Evolutionary conservation across 805 yeast genomes (phyloP).

Genomic region (Tetrapisispora arboricola): DNA sequence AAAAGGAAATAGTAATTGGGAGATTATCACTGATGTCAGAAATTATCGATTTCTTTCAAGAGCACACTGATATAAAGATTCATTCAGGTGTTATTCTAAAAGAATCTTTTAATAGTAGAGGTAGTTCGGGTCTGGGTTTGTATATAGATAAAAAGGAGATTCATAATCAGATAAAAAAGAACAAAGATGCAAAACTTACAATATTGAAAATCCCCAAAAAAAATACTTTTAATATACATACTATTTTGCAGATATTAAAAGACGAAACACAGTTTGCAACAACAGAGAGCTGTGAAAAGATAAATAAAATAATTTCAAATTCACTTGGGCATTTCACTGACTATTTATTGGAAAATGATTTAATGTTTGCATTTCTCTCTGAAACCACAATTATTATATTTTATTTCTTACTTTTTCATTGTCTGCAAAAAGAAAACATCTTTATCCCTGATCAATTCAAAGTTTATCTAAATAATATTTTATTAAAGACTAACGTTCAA

Average conservation of each 20-base stretch:
- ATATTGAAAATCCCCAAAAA: slow-evolving; percentile 33
- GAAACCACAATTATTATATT: slow-evolving; percentile 18
- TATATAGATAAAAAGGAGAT: slow-evolving; percentile 6
- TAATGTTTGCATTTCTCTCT: slow-evolving; percentile 8
- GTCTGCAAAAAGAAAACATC: slow-evolving; percentile 5
- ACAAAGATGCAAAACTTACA: slow-evolving; percentile 17
- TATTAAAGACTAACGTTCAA: slow-evolving; percentile 11
- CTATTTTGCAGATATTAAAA: slow-evolving; percentile 12
- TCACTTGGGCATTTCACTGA: slow-evolving; percentile 18
- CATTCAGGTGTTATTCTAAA: background rate
- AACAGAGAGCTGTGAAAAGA: slow-evolving; percentile 19
- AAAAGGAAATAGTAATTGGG: no score
- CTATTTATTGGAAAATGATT: background rate
- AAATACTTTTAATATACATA: slow-evolving; percentile 26
- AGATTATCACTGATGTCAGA: background rate
- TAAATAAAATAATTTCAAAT: slow-evolving; percentile 20
- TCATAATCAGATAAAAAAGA: background rate
- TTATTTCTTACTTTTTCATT: slow-evolving; percentile 12
- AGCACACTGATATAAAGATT: background rate
- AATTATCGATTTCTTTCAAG: background rate
- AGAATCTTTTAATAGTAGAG: slow-evolving; percentile 4
- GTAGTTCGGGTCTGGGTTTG: slow-evolving; percentile 29
- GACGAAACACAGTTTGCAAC: slow-evolving; percentile 17
- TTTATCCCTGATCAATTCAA: slow-evolving; percentile 13
- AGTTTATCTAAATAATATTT: slow-evolving; percentile 15